These are phyloP conservation scores for Komagataella pseudopastoris DNA, from an alignment of 805 yeast genomes.

Conservation along the genomic window DNA sequence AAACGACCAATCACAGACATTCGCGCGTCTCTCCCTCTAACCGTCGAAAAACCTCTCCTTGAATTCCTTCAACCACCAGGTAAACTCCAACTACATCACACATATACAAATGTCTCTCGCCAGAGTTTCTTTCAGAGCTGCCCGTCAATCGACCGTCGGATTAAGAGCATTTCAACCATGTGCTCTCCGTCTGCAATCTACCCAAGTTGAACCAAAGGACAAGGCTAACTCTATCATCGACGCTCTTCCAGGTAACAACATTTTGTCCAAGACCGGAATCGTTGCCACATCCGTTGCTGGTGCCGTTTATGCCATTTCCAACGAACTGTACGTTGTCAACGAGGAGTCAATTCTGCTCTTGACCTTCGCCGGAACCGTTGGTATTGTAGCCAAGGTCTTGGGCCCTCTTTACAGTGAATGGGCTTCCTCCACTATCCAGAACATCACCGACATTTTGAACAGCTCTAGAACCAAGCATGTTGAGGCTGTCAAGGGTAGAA, in stretches of 20 bases:
- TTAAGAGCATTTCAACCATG: neutral
- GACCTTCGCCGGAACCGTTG: conserved; percentile 68
- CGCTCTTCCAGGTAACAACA: conserved; percentile 85
- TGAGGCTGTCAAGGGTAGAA: conserved; percentile 86
- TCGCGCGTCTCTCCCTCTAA: neutral
- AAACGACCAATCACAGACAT: neutral
- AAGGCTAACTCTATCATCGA: conserved; percentile 85
- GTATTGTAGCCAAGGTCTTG: conserved; percentile 68
- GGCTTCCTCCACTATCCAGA: conserved; percentile 78
- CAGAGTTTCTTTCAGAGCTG: neutral
- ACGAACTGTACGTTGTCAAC: conserved; percentile 84
- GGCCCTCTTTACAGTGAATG: conserved; percentile 93
- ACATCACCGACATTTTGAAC: conserved; percentile 71
- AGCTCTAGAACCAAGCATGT: conserved; percentile 85
- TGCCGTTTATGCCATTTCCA: conserved; percentile 84
- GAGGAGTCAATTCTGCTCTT: conserved; percentile 83
- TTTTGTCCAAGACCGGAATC: conserved; percentile 85
- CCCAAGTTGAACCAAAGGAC: conserved; percentile 74
- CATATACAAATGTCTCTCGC: neutral
- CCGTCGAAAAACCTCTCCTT: neutral
- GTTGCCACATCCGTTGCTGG: conserved; percentile 94
- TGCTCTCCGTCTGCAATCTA: conserved; percentile 54
- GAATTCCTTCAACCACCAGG: neutral
- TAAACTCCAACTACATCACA: neutral
- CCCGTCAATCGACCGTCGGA: neutral